Conservation (phyloP, 1,139 yeast genomes). For the Suzukiozyma palmioleophila region DNA sequence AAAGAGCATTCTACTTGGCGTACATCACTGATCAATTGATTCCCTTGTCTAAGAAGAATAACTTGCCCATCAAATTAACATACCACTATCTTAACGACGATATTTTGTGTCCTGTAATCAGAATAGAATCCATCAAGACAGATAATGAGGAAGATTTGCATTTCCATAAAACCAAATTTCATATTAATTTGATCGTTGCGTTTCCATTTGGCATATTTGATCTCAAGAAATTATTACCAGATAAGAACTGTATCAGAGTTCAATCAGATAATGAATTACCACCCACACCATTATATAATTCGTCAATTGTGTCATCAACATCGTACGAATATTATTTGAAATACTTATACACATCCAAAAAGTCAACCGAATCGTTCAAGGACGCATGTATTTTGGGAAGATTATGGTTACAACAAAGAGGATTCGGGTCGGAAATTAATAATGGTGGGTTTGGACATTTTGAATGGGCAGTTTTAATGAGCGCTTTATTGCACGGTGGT, state of each 20-base stretch:
- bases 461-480: conserved; percentile 79
- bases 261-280: conserved; percentile 50
- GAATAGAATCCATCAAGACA: conserved; percentile 48
- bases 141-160: conserved; percentile 44
- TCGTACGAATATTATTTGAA: conserved; percentile 67
- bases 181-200: conserved; percentile 68
- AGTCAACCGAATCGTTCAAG: conserved; percentile 74
- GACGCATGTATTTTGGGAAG: conserved; percentile 88
- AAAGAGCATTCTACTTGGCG: conserved; percentile 83
- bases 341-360: conserved; percentile 69
- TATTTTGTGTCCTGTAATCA: conserved; percentile 58
- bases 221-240: conserved; percentile 69
- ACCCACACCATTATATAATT: conserved; percentile 83
- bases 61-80: conserved; percentile 50
- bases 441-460: conserved; percentile 89
- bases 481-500: conserved; percentile 82
- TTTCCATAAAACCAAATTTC: conserved; percentile 66
- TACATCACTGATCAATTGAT: conserved; percentile 65
- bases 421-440: conserved; percentile 58
- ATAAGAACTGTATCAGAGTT: conserved; percentile 73
- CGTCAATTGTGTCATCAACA: conserved; percentile 68
- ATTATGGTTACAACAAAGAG: conserved; percentile 86
- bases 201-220: conserved; percentile 72
- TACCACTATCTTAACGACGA: conserved; percentile 65
- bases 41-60: conserved; percentile 48